Percentiles rank a stretch among this genome's conserved stretches.
These are phyloP conservation scores for Hypoxylon sp. DNA, from an alignment of 2,329 filamentous ascomycete genomes.

Conservation along the genomic window DNA sequence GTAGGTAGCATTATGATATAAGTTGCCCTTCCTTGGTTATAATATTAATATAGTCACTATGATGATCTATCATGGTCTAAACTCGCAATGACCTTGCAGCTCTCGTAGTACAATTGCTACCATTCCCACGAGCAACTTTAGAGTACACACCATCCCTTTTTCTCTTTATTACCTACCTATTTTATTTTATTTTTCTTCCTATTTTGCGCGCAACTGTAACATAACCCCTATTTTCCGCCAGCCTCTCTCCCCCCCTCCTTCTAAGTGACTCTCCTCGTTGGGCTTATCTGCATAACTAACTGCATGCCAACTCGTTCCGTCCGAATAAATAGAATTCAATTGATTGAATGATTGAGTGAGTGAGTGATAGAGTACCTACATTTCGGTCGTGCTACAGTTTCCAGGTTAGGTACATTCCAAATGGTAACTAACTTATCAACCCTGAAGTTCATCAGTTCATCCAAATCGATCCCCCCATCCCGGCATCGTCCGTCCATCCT, in stretches of 20 bases:
- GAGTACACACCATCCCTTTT: constrained; percentile 5
- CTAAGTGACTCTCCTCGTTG: too few relatives aligned
- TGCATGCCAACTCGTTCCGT: not conserved
- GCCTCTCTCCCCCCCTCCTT: not conserved
- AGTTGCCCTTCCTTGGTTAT: too few relatives aligned
- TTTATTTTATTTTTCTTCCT: constrained; percentile 4
- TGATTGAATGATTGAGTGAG: constrained; percentile 10
- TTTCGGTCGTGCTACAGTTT: not conserved
- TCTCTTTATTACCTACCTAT: constrained; percentile 2
- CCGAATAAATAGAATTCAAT: too few relatives aligned
- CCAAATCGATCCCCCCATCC: constrained; percentile 24
- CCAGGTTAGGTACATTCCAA: too few relatives aligned
- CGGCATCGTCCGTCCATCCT: constrained; percentile 24
- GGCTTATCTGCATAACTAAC: too few relatives aligned
- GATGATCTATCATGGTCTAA: constrained; percentile 25
- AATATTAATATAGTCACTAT: constrained; percentile 9
- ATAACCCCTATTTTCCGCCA: constrained; percentile 18
- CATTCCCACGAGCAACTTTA: constrained; percentile 26
- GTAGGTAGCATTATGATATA: too few relatives aligned
- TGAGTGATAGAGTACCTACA: not conserved
- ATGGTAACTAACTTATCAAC: too few relatives aligned
- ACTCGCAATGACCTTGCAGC: constrained; percentile 8
- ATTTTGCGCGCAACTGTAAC: constrained; percentile 10
- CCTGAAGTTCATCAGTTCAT: constrained; percentile 17
- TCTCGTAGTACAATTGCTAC: constrained; percentile 26